Percentiles rank a stretch among this genome's conserved stretches.
Evolutionary conservation across 371 early-diverging fungal genomes (phyloP).

Genomic region (Mucor saturninus): DNA sequence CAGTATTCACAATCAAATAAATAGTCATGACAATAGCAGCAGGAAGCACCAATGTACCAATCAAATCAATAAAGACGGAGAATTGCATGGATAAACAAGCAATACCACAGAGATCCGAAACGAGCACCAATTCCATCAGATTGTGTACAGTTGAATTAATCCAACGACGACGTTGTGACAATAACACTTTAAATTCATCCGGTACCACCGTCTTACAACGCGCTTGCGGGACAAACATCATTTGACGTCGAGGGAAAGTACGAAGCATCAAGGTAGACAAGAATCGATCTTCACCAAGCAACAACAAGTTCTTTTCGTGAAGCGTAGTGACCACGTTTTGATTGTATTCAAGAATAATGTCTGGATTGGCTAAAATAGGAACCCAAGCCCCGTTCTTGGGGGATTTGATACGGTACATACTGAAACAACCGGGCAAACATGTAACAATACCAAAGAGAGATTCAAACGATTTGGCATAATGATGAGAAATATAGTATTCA

Average conservation of each 20-base stretch:
- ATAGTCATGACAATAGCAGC: constrained; percentile 92
- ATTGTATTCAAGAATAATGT: constrained; percentile 89
- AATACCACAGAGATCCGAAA: constrained; percentile 95
- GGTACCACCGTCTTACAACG: constrained; percentile 96
- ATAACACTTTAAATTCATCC: constrained; percentile 84
- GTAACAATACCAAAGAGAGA: constrained; percentile 97
- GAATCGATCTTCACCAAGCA: constrained; percentile 97
- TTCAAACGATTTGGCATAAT: constrained; percentile 95
- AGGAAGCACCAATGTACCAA: constrained; percentile 96
- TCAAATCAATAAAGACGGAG: constrained; percentile 93
- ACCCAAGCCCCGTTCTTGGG: constrained; percentile 79
- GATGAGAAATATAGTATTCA: constrained; percentile 97
- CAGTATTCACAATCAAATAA: constrained; percentile 69
- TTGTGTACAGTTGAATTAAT: constrained; percentile 99
- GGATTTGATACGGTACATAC: constrained; percentile 86
- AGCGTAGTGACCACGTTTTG: constrained; percentile 89
- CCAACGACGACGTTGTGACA: constrained; percentile 98
- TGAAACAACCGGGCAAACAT: constrained; percentile 97
- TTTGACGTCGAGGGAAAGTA: constrained; percentile 89
- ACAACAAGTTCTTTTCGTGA: constrained; percentile 94
- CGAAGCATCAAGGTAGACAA: constrained; percentile 93
- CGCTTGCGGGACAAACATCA: constrained; percentile 94
- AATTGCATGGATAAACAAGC: constrained; percentile 99
- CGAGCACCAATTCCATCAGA: constrained; percentile 90
- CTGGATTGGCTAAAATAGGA: constrained; percentile 89